Percentiles rank a stretch among this genome's conserved stretches.
phyloP scores from a whole-genome alignment of 2,329 filamentous ascomycete species.

The Graphilbum sp. region DNA sequence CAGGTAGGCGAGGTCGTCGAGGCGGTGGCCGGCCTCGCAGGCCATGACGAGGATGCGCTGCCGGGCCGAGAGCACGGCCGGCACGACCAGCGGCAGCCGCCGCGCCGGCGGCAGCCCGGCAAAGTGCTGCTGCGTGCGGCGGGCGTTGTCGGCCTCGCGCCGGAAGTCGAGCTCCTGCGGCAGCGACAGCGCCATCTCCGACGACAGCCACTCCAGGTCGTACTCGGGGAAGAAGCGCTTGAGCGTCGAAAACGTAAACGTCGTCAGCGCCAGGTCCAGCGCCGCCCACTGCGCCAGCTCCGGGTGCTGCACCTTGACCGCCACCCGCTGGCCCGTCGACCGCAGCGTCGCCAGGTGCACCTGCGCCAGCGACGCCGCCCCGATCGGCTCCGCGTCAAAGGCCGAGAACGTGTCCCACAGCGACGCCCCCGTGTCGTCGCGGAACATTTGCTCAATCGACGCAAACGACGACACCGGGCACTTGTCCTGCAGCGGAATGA shows the following conservation, averaged over 20 bases:
- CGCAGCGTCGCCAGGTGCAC: slow-evolving; percentile 79
- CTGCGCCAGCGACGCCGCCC: slow-evolving; percentile 85
- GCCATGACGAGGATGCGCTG: slow-evolving; percentile 91
- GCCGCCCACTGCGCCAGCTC: slow-evolving; percentile 76
- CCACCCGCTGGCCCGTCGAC: slow-evolving; percentile 70
- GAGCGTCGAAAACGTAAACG: slow-evolving; percentile 75
- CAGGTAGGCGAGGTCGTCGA: slow-evolving; percentile 77
- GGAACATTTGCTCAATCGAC: slow-evolving; percentile 76
- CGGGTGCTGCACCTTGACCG: slow-evolving; percentile 94
- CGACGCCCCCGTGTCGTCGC: slow-evolving; percentile 61
- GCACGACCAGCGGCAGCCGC: slow-evolving; percentile 65
- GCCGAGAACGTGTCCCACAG: slow-evolving; percentile 74
- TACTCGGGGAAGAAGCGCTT: slow-evolving; percentile 96
- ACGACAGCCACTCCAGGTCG: slow-evolving; percentile 87
- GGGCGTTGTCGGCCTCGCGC: slow-evolving; percentile 72
- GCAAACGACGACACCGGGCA: slow-evolving; percentile 84
- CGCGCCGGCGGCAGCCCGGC: slow-evolving; percentile 30
- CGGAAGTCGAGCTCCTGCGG: slow-evolving; percentile 86
- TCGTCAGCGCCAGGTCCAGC: slow-evolving; percentile 71
- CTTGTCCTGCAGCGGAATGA: slow-evolving; percentile 88
- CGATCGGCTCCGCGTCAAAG: slow-evolving; percentile 67
- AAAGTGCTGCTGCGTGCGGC: slow-evolving; percentile 67
- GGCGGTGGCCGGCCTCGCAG: slow-evolving; percentile 68
- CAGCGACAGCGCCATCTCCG: slow-evolving; percentile 81
- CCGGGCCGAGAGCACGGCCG: slow-evolving; percentile 77